Conservation (phyloP, 106 monocot species). For the Platanthera zijinensis region DNA sequence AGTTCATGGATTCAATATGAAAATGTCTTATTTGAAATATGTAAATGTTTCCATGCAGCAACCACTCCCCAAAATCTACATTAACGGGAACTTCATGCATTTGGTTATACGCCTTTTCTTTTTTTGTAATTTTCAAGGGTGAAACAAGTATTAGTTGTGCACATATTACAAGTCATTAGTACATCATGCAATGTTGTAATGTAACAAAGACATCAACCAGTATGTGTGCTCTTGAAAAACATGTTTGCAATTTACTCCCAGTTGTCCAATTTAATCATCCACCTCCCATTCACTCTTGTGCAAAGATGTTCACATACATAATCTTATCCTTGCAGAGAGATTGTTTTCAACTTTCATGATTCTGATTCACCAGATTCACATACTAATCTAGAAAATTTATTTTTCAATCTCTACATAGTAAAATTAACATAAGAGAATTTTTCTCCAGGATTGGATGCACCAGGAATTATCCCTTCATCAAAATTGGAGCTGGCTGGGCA, state of each 20-base stretch:
- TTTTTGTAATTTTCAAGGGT: not conserved
- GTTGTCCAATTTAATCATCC: too few relatives aligned
- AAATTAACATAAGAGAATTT: not conserved
- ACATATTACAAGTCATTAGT: not conserved
- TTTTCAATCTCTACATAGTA: too few relatives aligned
- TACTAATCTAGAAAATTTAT: too few relatives aligned
- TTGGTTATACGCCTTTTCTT: not conserved
- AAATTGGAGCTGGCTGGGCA: not conserved
- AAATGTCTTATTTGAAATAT: not conserved
- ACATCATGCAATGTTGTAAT: not conserved
- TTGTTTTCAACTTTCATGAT: too few relatives aligned
- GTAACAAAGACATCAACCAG: not conserved
- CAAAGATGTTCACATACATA: too few relatives aligned
- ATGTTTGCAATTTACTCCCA: too few relatives aligned
- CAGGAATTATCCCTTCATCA: not conserved
- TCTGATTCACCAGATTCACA: too few relatives aligned
- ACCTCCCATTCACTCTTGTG: too few relatives aligned
- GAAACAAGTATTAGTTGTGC: too few relatives aligned
- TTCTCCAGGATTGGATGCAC: not conserved
- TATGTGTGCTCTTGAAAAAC: not conserved
- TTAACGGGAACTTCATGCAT: not conserved
- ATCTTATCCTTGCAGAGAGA: too few relatives aligned
- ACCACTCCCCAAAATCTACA: not conserved
- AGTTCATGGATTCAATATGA: not conserved
- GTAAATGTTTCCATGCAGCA: not conserved